phyloP scores from a whole-genome alignment of 2,329 filamentous ascomycete genomes.

The Alternaria conjuncta region DNA sequence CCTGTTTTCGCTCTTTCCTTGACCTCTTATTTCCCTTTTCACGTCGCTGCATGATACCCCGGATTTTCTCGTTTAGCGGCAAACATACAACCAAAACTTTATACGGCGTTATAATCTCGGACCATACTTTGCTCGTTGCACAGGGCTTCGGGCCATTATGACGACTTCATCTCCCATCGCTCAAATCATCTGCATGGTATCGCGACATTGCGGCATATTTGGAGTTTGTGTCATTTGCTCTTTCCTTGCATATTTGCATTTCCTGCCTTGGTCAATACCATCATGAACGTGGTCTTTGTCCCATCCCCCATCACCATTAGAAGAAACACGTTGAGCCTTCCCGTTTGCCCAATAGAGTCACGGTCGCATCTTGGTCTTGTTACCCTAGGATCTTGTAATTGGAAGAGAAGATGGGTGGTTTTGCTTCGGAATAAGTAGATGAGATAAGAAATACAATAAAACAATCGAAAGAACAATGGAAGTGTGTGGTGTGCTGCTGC shows the following conservation, averaged over 20 bases:
- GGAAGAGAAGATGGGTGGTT: background rate
- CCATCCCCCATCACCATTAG: background rate
- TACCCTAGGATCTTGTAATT: constrained; percentile 9
- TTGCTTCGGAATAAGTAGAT: background rate
- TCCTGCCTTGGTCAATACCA: background rate
- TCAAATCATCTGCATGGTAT: constrained; percentile 5
- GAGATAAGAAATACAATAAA: background rate
- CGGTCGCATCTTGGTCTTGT: background rate
- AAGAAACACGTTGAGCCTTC: background rate
- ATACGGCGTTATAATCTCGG: constrained; percentile 9
- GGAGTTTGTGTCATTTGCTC: constrained; percentile 4
- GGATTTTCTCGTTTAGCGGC: constrained; percentile 26
- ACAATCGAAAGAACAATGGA: background rate
- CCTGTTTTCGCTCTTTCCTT: background rate
- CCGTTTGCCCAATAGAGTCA: background rate
- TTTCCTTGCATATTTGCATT: constrained; percentile 1
- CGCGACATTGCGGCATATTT: constrained; percentile 5
- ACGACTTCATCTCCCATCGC: background rate
- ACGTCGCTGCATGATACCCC: constrained; percentile 36
- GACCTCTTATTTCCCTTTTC: constrained; percentile 13
- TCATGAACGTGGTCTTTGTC: background rate
- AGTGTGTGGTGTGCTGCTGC: background rate
- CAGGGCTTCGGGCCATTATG: background rate
- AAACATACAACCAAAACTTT: constrained; percentile 7
- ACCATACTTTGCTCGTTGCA: background rate